phyloP scores from a whole-genome alignment of 139 green algal species.

The Desmodesmus armatus region DNA sequence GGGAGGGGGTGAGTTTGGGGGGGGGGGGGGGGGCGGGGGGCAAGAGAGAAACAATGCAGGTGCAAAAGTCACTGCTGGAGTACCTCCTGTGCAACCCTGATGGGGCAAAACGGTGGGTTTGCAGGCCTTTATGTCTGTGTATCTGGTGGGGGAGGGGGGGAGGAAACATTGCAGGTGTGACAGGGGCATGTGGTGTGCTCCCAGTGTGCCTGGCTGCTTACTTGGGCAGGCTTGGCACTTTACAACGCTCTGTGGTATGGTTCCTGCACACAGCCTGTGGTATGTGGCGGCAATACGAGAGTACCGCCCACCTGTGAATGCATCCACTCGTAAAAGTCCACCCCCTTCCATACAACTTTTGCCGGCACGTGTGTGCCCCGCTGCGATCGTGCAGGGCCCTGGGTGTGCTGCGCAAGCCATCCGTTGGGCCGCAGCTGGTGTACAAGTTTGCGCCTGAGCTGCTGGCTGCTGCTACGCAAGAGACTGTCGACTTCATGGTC shows the following conservation, averaged over 20 bases:
- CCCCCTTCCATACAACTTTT: too few relatives aligned
- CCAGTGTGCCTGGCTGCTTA: too few relatives aligned
- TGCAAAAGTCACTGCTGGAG: slow-evolving; percentile 89
- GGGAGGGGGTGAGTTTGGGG: neutral
- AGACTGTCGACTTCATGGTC: slow-evolving; percentile 85
- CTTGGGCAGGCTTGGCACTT: too few relatives aligned
- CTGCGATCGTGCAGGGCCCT: slow-evolving; percentile 71
- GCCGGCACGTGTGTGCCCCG: too few relatives aligned
- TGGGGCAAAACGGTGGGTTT: slow-evolving; percentile 28
- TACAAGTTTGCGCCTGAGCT: slow-evolving; percentile 92
- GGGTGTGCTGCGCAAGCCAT: slow-evolving; percentile 85
- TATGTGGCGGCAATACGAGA: too few relatives aligned
- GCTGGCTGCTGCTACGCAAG: slow-evolving; percentile 67
- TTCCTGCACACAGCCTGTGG: too few relatives aligned
- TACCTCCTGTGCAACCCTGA: slow-evolving; percentile 73
- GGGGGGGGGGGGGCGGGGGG: too few relatives aligned
- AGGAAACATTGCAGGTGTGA: slow-evolving; percentile 78
- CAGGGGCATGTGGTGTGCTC: slow-evolving; percentile 89
- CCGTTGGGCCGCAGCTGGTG: slow-evolving; percentile 71
- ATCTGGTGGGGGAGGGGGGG: too few relatives aligned
- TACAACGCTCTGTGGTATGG: too few relatives aligned
- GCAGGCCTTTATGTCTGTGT: neutral
- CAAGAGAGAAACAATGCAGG: too few relatives aligned
- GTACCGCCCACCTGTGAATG: too few relatives aligned
- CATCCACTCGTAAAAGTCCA: too few relatives aligned